These are phyloP conservation scores for Tilletia indica DNA, from an alignment of 1,284 basidiomycete species.

Conservation along the genomic window DNA sequence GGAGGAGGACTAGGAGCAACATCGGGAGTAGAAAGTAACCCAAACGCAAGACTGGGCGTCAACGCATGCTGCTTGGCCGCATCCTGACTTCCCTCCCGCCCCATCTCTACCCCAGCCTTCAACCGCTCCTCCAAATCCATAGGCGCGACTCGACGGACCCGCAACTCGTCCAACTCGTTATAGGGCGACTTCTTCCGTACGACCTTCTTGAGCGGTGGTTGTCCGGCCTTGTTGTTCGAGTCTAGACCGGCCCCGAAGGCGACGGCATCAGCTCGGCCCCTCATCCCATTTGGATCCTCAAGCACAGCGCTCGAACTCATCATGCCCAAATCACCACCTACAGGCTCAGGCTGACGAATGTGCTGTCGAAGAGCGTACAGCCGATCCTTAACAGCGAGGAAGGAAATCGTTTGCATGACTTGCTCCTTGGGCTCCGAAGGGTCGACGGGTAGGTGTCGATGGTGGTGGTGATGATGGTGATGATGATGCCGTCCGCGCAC, in stretches of 20 bases:
- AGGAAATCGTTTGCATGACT: slow-evolving; percentile 29
- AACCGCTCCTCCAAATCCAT: slow-evolving; percentile 15
- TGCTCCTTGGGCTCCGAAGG: slow-evolving; percentile 7
- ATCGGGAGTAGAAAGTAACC: background rate
- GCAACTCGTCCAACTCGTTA: slow-evolving; percentile 5
- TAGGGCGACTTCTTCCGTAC: background rate
- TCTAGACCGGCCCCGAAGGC: background rate
- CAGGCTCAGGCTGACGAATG: slow-evolving; percentile 42
- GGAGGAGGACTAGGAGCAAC: too few species aligned
- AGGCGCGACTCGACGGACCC: background rate
- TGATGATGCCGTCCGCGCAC: background rate
- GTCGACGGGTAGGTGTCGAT: background rate
- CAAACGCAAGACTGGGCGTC: background rate
- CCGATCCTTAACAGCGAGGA: slow-evolving; percentile 37
- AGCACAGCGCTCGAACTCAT: slow-evolving; percentile 12
- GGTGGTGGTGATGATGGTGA: slow-evolving; percentile 3
- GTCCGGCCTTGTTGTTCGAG: background rate
- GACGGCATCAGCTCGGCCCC: background rate
- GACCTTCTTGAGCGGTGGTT: background rate
- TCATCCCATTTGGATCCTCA: background rate
- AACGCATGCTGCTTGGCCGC: background rate
- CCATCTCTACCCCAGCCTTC: slow-evolving; percentile 9
- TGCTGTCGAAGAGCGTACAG: slow-evolving; percentile 45
- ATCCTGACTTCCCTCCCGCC: background rate
- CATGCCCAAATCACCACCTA: slow-evolving; percentile 46